Percentiles rank a stretch among this genome's conserved stretches.
These are phyloP conservation scores for Cardamine chenopodiifolia DNA, from an alignment of 345 rosid genomes.

Conservation along the genomic window DNA sequence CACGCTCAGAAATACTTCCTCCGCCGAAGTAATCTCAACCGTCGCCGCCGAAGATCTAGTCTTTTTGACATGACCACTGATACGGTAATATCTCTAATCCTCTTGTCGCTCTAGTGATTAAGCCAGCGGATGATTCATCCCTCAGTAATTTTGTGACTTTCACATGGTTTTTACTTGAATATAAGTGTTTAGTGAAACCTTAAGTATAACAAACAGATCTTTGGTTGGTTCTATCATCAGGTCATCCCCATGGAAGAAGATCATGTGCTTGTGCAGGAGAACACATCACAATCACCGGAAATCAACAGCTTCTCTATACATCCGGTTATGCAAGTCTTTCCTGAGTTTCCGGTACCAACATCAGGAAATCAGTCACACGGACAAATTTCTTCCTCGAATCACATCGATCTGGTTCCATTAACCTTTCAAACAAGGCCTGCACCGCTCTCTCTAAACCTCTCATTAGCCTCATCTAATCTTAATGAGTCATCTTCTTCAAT, in stretches of 20 bases:
- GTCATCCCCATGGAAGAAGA: conserved; percentile 63
- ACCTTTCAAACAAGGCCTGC: conserved; percentile 43
- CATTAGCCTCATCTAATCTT: conserved; percentile 51
- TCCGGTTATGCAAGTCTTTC: conserved; percentile 49
- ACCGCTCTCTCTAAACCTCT: conserved; percentile 64
- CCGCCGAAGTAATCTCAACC: conserved; percentile 75
- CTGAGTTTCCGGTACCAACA: conserved; percentile 33
- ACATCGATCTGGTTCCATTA: conserved; percentile 31
- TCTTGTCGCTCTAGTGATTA: neutral
- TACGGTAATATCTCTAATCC: conserved; percentile 49
- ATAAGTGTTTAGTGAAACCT: neutral
- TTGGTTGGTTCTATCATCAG: conserved; percentile 45
- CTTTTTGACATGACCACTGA: conserved; percentile 94
- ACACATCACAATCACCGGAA: conserved; percentile 45
- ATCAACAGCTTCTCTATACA: conserved; percentile 35
- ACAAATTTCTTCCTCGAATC: conserved; percentile 29
- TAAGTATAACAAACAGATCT: conserved; percentile 27
- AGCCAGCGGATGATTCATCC: neutral
- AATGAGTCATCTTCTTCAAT: conserved; percentile 56
- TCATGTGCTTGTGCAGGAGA: conserved; percentile 44
- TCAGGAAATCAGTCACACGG: conserved; percentile 34
- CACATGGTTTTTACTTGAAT: too few species aligned
- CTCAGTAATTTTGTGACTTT: neutral
- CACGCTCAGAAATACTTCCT: conserved; percentile 96
- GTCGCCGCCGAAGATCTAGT: conserved; percentile 93